Conservation (phyloP, 1,139 yeast genomes). For the Saccharomyces hybrid region DNA sequence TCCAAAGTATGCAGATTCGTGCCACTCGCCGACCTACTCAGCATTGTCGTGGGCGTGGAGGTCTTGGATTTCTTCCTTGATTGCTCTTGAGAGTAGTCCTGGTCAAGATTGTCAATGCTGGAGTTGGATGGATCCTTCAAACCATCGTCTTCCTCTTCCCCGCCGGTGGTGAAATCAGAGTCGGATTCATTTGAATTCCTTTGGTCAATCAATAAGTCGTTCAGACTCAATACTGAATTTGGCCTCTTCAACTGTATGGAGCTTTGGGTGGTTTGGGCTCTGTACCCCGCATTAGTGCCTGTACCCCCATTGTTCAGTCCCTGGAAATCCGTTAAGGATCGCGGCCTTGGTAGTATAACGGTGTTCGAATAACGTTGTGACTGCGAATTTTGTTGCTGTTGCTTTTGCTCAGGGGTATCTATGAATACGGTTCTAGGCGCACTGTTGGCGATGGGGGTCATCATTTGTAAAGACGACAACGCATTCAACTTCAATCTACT, state of each 20-base stretch:
- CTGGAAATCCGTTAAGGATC: slow-evolving; percentile 21
- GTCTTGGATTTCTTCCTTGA: slow-evolving; percentile 23
- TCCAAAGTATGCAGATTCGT: slow-evolving; percentile 7
- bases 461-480: slow-evolving; percentile 34
- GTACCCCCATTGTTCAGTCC: slow-evolving; percentile 4
- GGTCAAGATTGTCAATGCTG: slow-evolving; percentile 7
- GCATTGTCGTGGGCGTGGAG: slow-evolving; percentile 18
- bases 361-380: slow-evolving; percentile 1
- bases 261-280: slow-evolving; percentile 2
- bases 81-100: slow-evolving; percentile 12
- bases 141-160: slow-evolving; percentile 10
- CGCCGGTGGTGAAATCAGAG: slow-evolving; percentile 19
- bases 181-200: slow-evolving; percentile 37
- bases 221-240: slow-evolving; percentile 23
- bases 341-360: slow-evolving; percentile 20
- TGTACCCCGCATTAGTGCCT: slow-evolving; percentile 1
- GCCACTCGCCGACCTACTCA: slow-evolving; percentile 19
- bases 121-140: slow-evolving; percentile 10
- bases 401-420: slow-evolving; percentile 1
- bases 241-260: slow-evolving; percentile 16
- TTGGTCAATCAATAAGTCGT: slow-evolving; percentile 16
- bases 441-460: slow-evolving; percentile 32
- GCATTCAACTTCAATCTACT: slow-evolving; percentile 27
- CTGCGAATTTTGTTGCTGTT: slow-evolving; percentile 4
- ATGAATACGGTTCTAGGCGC: not conserved